Percentiles rank a stretch among this genome's conserved stretches.
Conservation (phyloP, 2,329 filamentous ascomycete species). For the Hypoxylon sp. region DNA sequence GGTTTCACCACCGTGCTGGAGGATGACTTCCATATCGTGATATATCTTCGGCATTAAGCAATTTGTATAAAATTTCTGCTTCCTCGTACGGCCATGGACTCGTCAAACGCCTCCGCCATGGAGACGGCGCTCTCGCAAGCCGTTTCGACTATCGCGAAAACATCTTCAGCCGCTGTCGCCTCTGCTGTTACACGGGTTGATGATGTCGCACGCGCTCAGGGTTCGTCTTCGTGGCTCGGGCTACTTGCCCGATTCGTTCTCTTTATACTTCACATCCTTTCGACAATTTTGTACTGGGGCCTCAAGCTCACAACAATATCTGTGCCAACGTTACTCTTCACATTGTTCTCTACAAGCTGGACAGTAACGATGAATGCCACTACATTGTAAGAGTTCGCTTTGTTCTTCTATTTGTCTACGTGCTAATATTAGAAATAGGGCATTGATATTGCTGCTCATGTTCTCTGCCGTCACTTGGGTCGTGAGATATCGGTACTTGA, state of each 20-base stretch:
- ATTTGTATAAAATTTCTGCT: conserved; percentile 12
- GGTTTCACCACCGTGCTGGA: conserved; percentile 32
- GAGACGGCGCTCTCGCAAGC: conserved; percentile 45
- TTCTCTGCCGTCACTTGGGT: conserved; percentile 93
- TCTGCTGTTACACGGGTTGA: conserved; percentile 45
- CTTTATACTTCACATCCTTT: conserved; percentile 67
- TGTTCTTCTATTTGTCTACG: conserved; percentile 56
- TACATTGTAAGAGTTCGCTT: conserved; percentile 75
- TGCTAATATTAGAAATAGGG: conserved; percentile 42
- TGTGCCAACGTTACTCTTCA: conserved; percentile 87
- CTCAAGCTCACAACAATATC: conserved; percentile 90
- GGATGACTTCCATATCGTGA: conserved; percentile 42
- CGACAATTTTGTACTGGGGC: conserved; percentile 78
- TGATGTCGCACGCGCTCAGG: conserved; percentile 44
- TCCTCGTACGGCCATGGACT: conserved; percentile 28
- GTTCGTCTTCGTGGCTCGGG: conserved; percentile 67
- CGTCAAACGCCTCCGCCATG: conserved; percentile 25
- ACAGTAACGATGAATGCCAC: conserved; percentile 99
- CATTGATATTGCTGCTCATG: conserved; percentile 78
- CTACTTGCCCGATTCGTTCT: conserved; percentile 68
- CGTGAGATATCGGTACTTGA: conserved; percentile 93
- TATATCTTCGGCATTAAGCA: conserved; percentile 21
- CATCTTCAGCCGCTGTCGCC: conserved; percentile 45
- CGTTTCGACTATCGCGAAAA: conserved; percentile 46
- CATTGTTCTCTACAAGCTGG: conserved; percentile 72